Base-by-base conservation (phyloP, 2,329 filamentous ascomycete genomes). In the Pyrenophora graminea region DNA sequence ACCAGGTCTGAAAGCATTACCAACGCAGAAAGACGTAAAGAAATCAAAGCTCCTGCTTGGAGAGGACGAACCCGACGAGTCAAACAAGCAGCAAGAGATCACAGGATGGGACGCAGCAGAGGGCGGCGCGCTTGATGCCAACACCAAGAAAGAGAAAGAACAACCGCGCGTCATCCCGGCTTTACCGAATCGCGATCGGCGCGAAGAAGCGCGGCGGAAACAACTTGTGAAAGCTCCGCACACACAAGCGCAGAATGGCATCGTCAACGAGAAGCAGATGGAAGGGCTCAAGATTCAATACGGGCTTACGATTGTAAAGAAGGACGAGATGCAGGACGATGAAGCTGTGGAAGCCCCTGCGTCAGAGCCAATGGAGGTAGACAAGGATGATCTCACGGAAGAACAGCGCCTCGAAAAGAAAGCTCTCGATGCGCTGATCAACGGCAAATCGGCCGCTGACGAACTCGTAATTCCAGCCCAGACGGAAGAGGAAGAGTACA, bases 401-500 rank as follows among this genome's bases (percentile, higher is more conserved):
- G 67, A 69, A 45, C 52, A 72, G 50, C 50, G 67, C 6, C 62
- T 68, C 15, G 85, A 89, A 51, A 82, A 88, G 51, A 63, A 70
- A n/a, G 79, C 79, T 8, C 70, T 80, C 47, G 75, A 79, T 36
- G 77, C 77, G 4, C 67, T 81, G 9, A 60, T 78, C 6, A 63
- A 53, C 21, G 68, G 78, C 69, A 56, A 72, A 69, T 39, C 71
- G 53, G 46, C 67, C 51, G 55, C 76, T 66, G 18, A 71, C 53
- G 42, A 66, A 70, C 63, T 57, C 23, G 41, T 77, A 0, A 72
- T 81, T 12, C 74, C 76, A 4, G 61, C 69, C 3, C 66, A 80
- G 19, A 55, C 62, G 2, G 80, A 80, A n/a, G 87, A 89, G 57
- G 86, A 88, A 52, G 85, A 85, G 2, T 92, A 91, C 65, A 79